A percentile compares a stretch with the other conserved stretches of the same genome.
phyloP scores from a whole-genome alignment of 225 moss, liverwort and hornwort genomes.

The Neckera pumila region DNA sequence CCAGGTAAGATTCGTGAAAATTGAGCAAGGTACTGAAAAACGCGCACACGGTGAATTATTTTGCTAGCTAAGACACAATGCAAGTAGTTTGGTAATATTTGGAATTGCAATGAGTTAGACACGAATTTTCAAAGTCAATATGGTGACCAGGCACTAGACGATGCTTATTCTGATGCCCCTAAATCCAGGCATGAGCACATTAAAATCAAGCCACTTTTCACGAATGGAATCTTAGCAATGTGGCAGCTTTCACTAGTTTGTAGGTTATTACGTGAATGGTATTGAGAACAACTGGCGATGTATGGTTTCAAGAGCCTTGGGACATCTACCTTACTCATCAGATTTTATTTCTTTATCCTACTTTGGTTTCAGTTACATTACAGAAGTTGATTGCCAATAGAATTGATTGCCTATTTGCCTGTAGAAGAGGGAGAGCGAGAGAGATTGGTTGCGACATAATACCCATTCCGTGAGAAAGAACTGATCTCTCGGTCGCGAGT shows the following conservation, averaged over 20 bases:
- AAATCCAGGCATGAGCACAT: background rate
- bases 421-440: background rate
- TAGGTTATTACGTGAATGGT: background rate
- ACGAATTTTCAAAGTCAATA: background rate
- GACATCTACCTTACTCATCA: background rate
- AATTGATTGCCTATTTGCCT: background rate
- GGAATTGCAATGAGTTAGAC: background rate
- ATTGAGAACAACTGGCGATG: background rate
- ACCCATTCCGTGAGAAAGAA: conserved; percentile 53
- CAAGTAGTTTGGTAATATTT: background rate
- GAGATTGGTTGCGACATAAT: background rate
- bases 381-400: background rate
- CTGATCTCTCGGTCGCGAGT: conserved; percentile 18
- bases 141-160: background rate
- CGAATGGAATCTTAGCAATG: background rate
- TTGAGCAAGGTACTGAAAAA: background rate
- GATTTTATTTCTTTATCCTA: background rate
- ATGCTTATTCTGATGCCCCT: background rate
- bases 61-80: background rate
- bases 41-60: background rate
- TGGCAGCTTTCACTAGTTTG: background rate
- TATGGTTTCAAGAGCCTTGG: background rate
- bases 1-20: background rate
- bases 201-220: background rate
- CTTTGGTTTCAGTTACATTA: background rate